Evolutionary conservation across 2,329 filamentous ascomycete genomes (phyloP).

Genomic region (Sarocladium oryzae): DNA sequence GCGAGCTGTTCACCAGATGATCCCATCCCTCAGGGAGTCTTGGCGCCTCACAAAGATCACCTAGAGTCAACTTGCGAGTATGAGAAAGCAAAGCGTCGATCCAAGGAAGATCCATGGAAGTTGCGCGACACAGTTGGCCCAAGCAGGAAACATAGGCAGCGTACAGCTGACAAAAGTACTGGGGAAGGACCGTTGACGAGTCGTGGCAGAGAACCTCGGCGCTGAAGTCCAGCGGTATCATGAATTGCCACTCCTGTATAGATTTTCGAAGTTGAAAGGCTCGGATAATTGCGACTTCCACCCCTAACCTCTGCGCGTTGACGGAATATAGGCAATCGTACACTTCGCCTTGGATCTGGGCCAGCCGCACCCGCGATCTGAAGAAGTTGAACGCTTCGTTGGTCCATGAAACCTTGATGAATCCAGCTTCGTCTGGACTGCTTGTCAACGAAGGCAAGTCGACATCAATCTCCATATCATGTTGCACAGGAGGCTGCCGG

Average conservation of each 20-base stretch:
- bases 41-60: not conserved
- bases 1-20: not conserved
- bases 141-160: not conserved
- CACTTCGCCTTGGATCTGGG: conserved; percentile 10
- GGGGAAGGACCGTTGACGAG: not conserved
- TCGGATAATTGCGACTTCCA: conserved; percentile 14
- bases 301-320: conserved; percentile 15
- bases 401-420: not conserved
- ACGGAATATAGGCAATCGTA: conserved; percentile 11
- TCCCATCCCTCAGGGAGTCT: not conserved
- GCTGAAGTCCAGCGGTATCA: not conserved
- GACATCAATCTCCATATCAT: conserved; percentile 19
- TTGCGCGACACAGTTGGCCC: not conserved
- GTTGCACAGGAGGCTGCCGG: conserved; percentile 8
- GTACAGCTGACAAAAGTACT: conserved; percentile 2
- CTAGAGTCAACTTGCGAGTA: not conserved
- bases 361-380: conserved; percentile 10
- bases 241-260: not conserved
- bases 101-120: not conserved
- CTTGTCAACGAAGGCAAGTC: conserved; percentile 17
- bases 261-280: not conserved
- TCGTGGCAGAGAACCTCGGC: not conserved
- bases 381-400: conserved; percentile 8
- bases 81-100: not conserved
- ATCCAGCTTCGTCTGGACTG: not conserved